Evolutionary conservation across 495 filamentous ascomycete species (phyloP), one percentile per base, ranked within the genome.

Genomic region (Corynascus novoguineensis): DNA sequence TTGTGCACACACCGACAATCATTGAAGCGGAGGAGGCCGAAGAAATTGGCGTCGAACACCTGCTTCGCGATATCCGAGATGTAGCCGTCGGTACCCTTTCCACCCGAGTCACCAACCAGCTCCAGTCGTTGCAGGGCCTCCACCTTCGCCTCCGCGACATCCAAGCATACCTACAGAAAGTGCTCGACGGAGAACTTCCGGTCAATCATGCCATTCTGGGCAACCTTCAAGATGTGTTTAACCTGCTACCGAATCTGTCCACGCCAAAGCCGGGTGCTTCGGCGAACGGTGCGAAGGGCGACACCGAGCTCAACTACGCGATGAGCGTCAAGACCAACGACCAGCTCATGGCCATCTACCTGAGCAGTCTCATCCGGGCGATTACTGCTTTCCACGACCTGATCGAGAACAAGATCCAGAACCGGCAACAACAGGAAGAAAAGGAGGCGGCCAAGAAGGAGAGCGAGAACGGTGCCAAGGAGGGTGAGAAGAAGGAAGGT

Each of bases 351-450:
- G 83, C 91, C 37, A 97, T 98, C 68, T 98, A 98, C 71, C 78
- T 98, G 55, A 92, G 88, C 73, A 93, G 88, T 73, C 75, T 98
- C 76, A 97, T 98, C 74, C 83, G 93, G 38, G 95, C 95, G 29
- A 97, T 98, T 65, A 97, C 93, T 8, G 95, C 93, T 14, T 98
- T 97, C 84, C 93, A 98, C 71, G 93, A 98, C 72, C 76, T 98
- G 60, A 98, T 98, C 64, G 93, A 98, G 79, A 98, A 98, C 76
- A 98, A 98, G 85, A 96, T 97, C 59, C 93, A 97, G 77, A 98
- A 98, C 75, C 77, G 92, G 64, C 92, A 96, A 75, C 89, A 92
- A 69, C 90, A 95, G 72, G 93, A 96, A 68, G 93, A 98, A 70
- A 90, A 88, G 72, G 90, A 97, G 62, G 82, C 81, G 59, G 82